Evolutionary conservation across 768 basidiomycete genomes (phyloP).

Genomic region (Russula griseocarnosa): DNA sequence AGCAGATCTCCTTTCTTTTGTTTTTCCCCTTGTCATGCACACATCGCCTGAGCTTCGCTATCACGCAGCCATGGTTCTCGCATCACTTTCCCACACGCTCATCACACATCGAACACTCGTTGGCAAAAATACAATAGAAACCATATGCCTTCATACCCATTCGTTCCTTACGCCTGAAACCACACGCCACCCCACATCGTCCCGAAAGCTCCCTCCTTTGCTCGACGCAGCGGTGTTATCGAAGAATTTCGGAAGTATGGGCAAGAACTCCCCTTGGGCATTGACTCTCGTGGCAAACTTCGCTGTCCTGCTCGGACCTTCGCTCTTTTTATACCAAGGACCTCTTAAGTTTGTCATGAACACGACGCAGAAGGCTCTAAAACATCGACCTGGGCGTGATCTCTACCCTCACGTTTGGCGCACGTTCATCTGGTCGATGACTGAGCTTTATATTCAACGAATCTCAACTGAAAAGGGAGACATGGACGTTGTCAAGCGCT

Average conservation of each 20-base stretch:
- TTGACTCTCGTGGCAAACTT: conserved; percentile 15
- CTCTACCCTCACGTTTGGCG: conserved; percentile 24
- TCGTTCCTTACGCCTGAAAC: conserved; percentile 23
- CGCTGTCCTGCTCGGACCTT: conserved; percentile 16
- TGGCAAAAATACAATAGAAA: conserved; percentile 8
- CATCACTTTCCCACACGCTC: conserved; percentile 19
- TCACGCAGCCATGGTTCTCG: conserved; percentile 12
- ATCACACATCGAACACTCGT: conserved; percentile 6
- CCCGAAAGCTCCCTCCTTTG: conserved; percentile 17
- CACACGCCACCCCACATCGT: conserved; percentile 22
- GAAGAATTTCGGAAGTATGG: conserved; percentile 2
- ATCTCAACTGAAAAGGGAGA: not conserved
- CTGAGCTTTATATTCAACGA: conserved; percentile 17
- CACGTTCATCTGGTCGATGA: conserved; percentile 26
- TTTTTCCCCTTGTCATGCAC: conserved; percentile 20
- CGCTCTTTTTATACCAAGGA: conserved; percentile 17
- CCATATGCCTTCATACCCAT: conserved; percentile 15
- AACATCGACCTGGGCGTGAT: conserved; percentile 19
- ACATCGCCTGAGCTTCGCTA: conserved; percentile 19
- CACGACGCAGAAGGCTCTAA: conserved; percentile 11
- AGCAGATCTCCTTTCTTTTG: conserved; percentile 15
- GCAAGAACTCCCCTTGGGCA: conserved; percentile 23
- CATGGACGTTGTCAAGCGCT: conserved; percentile 12
- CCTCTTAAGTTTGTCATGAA: conserved; percentile 24
- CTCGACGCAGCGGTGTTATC: conserved; percentile 15